Conservation (phyloP, 176 grass and related monocot species). For the maize (Zea mays) region DNA sequence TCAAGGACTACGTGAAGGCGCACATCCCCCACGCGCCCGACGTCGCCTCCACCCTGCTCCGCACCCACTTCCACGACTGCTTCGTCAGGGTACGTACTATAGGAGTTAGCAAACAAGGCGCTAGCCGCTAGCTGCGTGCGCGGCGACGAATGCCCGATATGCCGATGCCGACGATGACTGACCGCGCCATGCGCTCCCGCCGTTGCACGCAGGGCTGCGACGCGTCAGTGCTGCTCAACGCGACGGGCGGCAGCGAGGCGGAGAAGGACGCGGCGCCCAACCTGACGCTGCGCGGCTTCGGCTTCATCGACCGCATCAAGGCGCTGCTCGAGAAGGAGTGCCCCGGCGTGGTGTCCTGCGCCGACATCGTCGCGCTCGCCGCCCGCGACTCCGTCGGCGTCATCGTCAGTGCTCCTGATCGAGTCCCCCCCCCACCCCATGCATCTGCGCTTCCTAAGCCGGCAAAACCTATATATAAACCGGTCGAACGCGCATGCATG, state of each 20-base stretch:
- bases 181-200: no score
- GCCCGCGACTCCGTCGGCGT: constrained; percentile 72
- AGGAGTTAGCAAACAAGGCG: no score
- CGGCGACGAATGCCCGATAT: no score
- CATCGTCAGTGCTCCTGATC: constrained; percentile 41
- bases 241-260: constrained; percentile 44
- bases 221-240: constrained; percentile 80
- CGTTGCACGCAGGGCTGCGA: constrained; percentile 64
- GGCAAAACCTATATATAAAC: not conserved
- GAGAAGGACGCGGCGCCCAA: constrained; percentile 74
- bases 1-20: constrained; percentile 53
- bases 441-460: no score
- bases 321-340: constrained; percentile 71
- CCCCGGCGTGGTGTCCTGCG: constrained; percentile 89
- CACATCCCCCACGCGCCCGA: constrained; percentile 68
- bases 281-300: constrained; percentile 73
- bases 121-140: no score
- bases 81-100: constrained; percentile 67
- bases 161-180: not conserved
- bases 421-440: no score
- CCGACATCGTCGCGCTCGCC: constrained; percentile 17
- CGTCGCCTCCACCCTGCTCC: constrained; percentile 73
- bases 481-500: not conserved
- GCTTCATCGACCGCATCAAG: constrained; percentile 74
- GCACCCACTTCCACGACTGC: constrained; percentile 98